phyloP scores from a whole-genome alignment of 2,329 filamentous ascomycete genomes.

The Nemania diffusa region DNA sequence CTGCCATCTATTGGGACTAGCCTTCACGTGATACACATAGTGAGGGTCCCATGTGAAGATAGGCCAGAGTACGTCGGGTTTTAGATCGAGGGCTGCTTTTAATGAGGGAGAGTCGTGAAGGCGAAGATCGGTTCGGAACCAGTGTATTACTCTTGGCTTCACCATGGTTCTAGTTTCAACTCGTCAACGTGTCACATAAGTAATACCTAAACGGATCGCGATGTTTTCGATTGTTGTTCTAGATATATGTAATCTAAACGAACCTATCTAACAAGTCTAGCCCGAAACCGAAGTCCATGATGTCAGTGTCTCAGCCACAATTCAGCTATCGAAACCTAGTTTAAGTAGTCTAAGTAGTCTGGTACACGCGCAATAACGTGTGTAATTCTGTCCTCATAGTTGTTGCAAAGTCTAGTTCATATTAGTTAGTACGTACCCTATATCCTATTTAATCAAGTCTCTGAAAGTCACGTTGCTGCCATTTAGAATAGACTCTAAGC shows the following conservation, averaged over 20 bases:
- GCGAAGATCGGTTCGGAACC: conserved; percentile 82
- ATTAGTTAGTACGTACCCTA: neutral
- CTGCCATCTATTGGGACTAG: conserved; percentile 78
- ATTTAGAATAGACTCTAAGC: neutral
- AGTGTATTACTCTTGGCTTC: conserved; percentile 72
- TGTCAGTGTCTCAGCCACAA: conserved; percentile 32
- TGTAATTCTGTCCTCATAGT: too few relatives aligned
- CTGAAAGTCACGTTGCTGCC: neutral
- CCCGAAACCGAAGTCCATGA: conserved; percentile 32
- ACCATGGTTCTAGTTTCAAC: conserved; percentile 34
- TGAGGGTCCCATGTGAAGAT: conserved; percentile 86
- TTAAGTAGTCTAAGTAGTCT: neutral
- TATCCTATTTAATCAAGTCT: neutral
- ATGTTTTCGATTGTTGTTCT: neutral
- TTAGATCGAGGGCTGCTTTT: conserved; percentile 74
- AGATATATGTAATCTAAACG: neutral
- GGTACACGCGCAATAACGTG: neutral
- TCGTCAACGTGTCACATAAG: neutral
- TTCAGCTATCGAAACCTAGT: neutral
- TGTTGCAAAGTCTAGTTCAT: neutral
- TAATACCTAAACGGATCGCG: neutral
- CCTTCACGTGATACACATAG: conserved; percentile 78
- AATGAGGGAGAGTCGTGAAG: conserved; percentile 81
- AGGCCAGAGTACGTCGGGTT: conserved; percentile 75
- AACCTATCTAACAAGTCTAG: conserved; percentile 11